Base-by-base conservation (phyloP, 441 rosid genomes). In the Adansonia grandidieri region DNA sequence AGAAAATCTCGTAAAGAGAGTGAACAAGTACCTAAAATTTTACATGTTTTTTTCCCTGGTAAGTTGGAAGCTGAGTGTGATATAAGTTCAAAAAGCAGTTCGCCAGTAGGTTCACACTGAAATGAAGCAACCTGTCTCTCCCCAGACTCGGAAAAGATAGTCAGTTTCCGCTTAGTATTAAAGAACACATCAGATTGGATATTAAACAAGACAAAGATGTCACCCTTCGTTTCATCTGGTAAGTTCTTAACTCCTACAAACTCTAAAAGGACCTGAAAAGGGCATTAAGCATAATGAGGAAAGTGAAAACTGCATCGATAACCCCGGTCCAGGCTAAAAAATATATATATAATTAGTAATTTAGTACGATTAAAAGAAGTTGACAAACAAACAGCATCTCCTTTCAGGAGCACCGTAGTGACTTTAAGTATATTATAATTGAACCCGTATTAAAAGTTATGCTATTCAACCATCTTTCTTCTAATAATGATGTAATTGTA, bases 31-130 rank as follows among this genome's bases (percentile, higher is more conserved):
- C 98, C 99, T 75, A 94, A 63, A 77, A 57, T 85, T 78, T 84
- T 88, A 73, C 78, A 82, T 70, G 85, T 77, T 81, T 85, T 86
- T 32, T 81, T 71, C 66, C 85, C 70, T 3, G 82, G 82, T 81
- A 89, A 69, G 67, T 80, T 87, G 73, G 91, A 88, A 78, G 89
- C 79, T 68, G 90, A 84, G 67, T 81, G 70, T n/a, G 85, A 86
- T 44, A 86, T 67, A 42, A 96, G 97, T 79, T 94, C 92, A 81
- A 94, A 88, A 53, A 85, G 65, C 61, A 96, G 88, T 83, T 92
- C 90, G 64, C 99, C 98, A 8, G 79, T 80, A 9, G 93, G 88
- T 80, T 96, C 97, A 86, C 99, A 93, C 28, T 85, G 92, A 82
- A 96, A 89, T 53, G 86, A 82, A 79, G 90, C 89, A 71, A 89